These are phyloP conservation scores for Populus hybrid DNA, from an alignment of 441 rosid species.

Conservation along the genomic window DNA sequence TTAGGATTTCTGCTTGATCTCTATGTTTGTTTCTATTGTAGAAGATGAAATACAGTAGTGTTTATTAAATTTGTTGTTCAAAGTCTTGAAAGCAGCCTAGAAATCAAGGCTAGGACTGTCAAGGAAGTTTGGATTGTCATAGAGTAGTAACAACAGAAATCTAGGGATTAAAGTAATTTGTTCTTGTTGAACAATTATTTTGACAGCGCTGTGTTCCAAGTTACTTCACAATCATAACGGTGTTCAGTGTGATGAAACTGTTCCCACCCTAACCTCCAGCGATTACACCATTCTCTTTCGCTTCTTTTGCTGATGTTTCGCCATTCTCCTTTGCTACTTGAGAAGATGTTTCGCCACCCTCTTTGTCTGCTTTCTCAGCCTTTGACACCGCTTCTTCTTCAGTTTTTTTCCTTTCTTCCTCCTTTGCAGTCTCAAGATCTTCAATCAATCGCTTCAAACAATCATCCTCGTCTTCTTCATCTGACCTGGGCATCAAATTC, in stretches of 20 bases:
- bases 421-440: slow-evolving; percentile 6
- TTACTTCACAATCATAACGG: not conserved
- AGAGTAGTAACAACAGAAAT: no score
- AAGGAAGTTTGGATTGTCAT: no score
- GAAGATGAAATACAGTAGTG: not conserved
- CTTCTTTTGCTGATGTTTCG: not conserved
- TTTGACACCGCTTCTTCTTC: not conserved
- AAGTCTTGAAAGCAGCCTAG: no score
- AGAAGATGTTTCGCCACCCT: not conserved
- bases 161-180: no score
- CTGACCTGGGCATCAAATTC: slow-evolving; percentile 24
- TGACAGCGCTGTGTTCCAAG: not conserved
- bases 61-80: no score
- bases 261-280: not conserved
- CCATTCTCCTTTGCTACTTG: not conserved
- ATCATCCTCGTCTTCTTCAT: slow-evolving; percentile 8
- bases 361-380: not conserved
- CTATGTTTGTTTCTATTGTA: not conserved
- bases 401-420: not conserved
- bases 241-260: not conserved
- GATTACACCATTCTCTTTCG: not conserved
- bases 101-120: no score
- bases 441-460: slow-evolving; percentile 18
- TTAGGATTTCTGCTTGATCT: not conserved
- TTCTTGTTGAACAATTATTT: no score